Percentiles rank a stretch among this genome's conserved stretches.
Conservation (phyloP, 2,329 filamentous ascomycete species). For the Alternaria burnsii region DNA sequence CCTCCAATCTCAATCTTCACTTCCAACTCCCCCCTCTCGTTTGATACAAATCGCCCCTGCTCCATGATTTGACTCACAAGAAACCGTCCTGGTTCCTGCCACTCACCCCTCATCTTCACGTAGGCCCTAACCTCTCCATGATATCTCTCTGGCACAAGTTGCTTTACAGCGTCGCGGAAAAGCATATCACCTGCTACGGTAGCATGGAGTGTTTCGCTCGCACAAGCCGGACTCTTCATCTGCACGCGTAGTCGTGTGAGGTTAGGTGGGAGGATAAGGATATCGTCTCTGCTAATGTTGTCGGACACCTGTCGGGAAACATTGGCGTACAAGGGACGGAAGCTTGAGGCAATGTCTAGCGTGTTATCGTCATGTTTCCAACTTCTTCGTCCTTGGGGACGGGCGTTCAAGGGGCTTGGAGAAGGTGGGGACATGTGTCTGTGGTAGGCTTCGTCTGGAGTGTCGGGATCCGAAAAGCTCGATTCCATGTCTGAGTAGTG, state of each 20-base stretch:
- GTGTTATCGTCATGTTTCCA: not conserved
- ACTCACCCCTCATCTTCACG: conserved; percentile 20
- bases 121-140: not conserved
- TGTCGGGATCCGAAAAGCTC: not conserved
- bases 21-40: conserved; percentile 17
- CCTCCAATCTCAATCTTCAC: conserved; percentile 12
- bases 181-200: conserved; percentile 22
- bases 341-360: not conserved
- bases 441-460: not conserved
- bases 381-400: not conserved
- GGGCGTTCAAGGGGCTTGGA: not conserved
- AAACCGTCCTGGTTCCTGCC: conserved; percentile 13
- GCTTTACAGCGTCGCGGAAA: conserved; percentile 19
- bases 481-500: not conserved
- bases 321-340: not conserved
- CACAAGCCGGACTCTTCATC: not conserved
- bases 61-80: conserved; percentile 16
- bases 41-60: conserved; percentile 2
- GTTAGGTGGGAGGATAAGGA: conserved; percentile 17
- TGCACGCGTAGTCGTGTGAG: conserved; percentile 15
- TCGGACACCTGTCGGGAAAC: not conserved
- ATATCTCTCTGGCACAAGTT: conserved; percentile 12
- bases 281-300: not conserved
- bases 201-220: conserved; percentile 2
- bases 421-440: not conserved